Base-by-base conservation (phyloP, 1,284 basidiomycete genomes). In the Mycena citricolor region DNA sequence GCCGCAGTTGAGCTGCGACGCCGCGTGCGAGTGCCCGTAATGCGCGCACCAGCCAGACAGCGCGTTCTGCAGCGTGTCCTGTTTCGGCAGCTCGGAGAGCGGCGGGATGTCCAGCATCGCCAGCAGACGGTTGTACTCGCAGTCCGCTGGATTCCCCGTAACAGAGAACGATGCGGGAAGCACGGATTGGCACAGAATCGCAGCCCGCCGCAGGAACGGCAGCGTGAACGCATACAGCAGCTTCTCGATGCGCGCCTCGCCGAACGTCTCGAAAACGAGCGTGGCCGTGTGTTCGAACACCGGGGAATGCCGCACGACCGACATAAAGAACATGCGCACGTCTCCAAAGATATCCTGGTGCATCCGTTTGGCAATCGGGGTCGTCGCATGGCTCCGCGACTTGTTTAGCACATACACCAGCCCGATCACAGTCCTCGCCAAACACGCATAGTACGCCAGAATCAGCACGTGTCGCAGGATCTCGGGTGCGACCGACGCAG, bases 141-240 rank as follows among this genome's bases (percentile, higher is more conserved):
- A 75, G 2, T 65, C 63, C 7, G 71, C 67, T 6, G 59, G 50
- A n/a, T 59, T 61, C 21, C 55, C 63, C 21, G 65, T 60, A 13
- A 69, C 57, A 10, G 76, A 71, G 55, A 86, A 84, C 12, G 78
- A 72, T 20, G 67, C 71, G 7, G 79, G 87, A 49, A 88, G 73
- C 16, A 93, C 73, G 1, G 90, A 80, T 11, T 87, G 83, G 53
- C 86, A 90, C 8, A 98, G 74, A 29, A 97, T 90, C 5, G 91
- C 85, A 0, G 90, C 90, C 4, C 90, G 81, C 26, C 94, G 85
- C n/a, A 98, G 76, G 74, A 97, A 97, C 1, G 94, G 94, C 6
- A 99, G 71, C 0, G 92, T 94, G 66, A 94, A 92, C 1, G 83
- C 76, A 61, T 95, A 94, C 34, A 98, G 68, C 38, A 95, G 68